Base-by-base conservation (phyloP, 345 rosid species). In the Reutealis trisperma region DNA sequence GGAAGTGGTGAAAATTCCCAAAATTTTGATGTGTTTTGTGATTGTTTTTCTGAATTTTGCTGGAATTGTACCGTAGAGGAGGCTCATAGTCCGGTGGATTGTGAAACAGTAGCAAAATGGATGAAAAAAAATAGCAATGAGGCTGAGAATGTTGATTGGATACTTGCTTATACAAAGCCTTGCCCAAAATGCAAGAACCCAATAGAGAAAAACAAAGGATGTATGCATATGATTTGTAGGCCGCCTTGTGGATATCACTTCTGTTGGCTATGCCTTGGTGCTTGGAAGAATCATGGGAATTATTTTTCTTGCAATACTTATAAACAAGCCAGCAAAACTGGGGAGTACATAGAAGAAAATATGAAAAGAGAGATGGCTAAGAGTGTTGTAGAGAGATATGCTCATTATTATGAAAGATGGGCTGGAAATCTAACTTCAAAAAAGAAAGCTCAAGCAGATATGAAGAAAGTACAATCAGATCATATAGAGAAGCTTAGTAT, bases 331-430 rank as follows among this genome's bases (percentile, higher is more conserved):
- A 44, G 0, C 2, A 90, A 87, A 74, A 92, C 92, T 80, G 95
- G 95, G 78, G 91, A 76, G 93, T 89, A 88, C 84, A 92, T 90
- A 71, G 94, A 90, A 72, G 82, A 91, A 61, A 96, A 92, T 75
- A 89, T 85, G 72, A 87, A 93, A 77, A 81, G 88, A 68, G 93
- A 92, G 77, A 92, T 94, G 98, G 97, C 98, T 6, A 92, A 92
- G 76, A 88, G 89, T 80, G 89, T 92, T 24, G 63, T 88, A 76
- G 94, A 94, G 88, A 85, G 91, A 81, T 94, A 94, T 83, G 88
- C 97, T 70, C 97, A 94, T 85, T 94, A 92, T 80, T 94, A 92
- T 84, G 96, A 94, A 86, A 89, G 98, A 25, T 94, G 98, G 98
- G 92, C 54, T 44, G 47, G 8, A 44, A 44, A 44, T 9, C 47